Percentiles rank a stretch among this genome's conserved stretches.
phyloP scores from a whole-genome alignment of 202 grass and related monocot species.

The Sporobolus alterniflorus region DNA sequence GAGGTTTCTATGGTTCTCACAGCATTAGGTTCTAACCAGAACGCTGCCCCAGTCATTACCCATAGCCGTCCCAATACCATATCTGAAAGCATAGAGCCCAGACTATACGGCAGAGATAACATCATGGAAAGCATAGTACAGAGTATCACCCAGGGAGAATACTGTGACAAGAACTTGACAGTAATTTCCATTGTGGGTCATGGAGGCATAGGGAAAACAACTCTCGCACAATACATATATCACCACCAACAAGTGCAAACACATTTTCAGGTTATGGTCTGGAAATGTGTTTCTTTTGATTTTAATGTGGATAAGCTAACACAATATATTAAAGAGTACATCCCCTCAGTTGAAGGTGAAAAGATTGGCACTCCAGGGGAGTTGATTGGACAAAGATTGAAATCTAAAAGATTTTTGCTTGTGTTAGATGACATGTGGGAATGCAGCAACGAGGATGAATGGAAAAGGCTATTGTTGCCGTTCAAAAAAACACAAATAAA shows the following conservation, averaged over 20 bases:
- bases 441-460: neutral
- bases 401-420: slow-evolving; percentile 31
- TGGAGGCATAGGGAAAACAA: slow-evolving; percentile 39
- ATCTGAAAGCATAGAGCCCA: neutral
- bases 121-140: neutral
- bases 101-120: neutral
- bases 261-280: slow-evolving; percentile 4
- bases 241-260: neutral
- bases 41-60: neutral
- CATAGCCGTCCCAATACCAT: neutral
- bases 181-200: slow-evolving; percentile 38
- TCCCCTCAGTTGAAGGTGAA: neutral
- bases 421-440: slow-evolving; percentile 49
- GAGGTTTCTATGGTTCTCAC: neutral
- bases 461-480: neutral
- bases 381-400: neutral
- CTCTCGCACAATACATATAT: slow-evolving; percentile 38
- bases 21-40: neutral
- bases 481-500: neutral
- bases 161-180: neutral
- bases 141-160: neutral
- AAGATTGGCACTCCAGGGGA: neutral
- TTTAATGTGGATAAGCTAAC: neutral
- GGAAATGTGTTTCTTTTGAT: slow-evolving; percentile 40
- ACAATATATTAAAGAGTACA: neutral